These are phyloP conservation scores for Deinandra increscens DNA, from an alignment of 129 eudicot species.

Conservation along the genomic window DNA sequence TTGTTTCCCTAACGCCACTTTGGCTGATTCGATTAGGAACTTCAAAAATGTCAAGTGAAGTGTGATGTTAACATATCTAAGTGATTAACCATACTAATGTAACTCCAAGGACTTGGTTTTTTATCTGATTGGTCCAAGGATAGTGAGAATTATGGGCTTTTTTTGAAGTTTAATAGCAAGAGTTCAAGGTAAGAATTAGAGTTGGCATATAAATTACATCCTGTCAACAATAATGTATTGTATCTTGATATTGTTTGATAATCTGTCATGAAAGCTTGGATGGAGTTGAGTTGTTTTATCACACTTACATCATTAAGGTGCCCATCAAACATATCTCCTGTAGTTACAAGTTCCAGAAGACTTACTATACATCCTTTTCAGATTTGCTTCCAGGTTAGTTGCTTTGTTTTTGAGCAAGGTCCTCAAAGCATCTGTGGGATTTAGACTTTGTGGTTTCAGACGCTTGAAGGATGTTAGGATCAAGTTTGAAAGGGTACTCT, in stretches of 20 bases:
- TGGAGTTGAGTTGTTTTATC: background rate
- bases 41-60: background rate
- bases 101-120: slow-evolving; percentile 9
- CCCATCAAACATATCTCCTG: slow-evolving; percentile 2
- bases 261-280: background rate
- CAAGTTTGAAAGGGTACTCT: slow-evolving; percentile 70
- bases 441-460: slow-evolving; percentile 89
- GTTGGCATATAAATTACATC: background rate
- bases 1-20: background rate
- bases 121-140: background rate
- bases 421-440: slow-evolving; percentile 80
- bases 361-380: slow-evolving; percentile 34
- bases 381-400: slow-evolving; percentile 72
- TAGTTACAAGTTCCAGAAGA: slow-evolving; percentile 6
- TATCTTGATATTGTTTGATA: background rate
- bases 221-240: slow-evolving; percentile 2
- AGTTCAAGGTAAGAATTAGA: background rate
- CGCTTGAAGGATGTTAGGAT: slow-evolving; percentile 71
- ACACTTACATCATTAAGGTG: background rate
- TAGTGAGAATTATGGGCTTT: background rate
- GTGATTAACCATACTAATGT: background rate
- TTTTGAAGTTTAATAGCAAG: slow-evolving; percentile 5
- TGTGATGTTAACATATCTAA: background rate
- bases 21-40: slow-evolving; percentile 10
- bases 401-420: slow-evolving; percentile 72